Base-by-base conservation (phyloP, 1,284 basidiomycete genomes). In the Leccinum solheimii region DNA sequence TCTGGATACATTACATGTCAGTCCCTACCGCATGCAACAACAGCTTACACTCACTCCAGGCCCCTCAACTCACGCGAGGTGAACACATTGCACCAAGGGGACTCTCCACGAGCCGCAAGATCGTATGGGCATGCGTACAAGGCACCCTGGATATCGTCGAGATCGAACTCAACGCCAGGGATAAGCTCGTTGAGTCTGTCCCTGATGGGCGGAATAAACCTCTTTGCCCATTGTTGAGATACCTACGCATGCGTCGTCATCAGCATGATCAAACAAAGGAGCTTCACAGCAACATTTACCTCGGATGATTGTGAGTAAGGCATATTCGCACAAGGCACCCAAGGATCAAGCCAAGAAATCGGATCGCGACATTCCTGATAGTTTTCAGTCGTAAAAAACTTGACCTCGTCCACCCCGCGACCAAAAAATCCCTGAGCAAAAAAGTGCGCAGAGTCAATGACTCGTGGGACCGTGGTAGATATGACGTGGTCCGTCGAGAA, bases 121-220 rank as follows among this genome's bases (percentile, higher is more conserved):
- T 81, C 80, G 58, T 79, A 82, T n/a, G 79, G 78, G 61, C 80
- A 81, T n/a, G 77, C 78, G 62, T 78, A 80, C 49, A 82, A 68
- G 54, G 80, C 81, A n/a, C 79, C 80, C 61, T 77, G 80, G 9
- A 75, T 71, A 63, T 76, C 72, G 55, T 68, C 58, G 51, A 65
- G 60, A 19, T 75, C 69, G 52, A 78, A 68, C 61, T 66, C 27
- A 30, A 30, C 67, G 1, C 70, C 74, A 1, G 77, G 75, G 3
- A 80, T 57, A n/a, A 75, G 64, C 55, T 68, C 62, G 65, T 77
- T 78, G 51, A 82, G 68, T 49, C 77, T 75, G 38, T 73, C 66
- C 8, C 72, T 70, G 65, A 82, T 81, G 7, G 74, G 73, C 7
- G 79, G 78, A 30, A 81, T 68, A 68, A 81, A 82, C 8, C 73